Percentiles rank a stretch among this genome's conserved stretches.
phyloP scores from a whole-genome alignment of 129 eudicot species.

The Daucus carota region DNA sequence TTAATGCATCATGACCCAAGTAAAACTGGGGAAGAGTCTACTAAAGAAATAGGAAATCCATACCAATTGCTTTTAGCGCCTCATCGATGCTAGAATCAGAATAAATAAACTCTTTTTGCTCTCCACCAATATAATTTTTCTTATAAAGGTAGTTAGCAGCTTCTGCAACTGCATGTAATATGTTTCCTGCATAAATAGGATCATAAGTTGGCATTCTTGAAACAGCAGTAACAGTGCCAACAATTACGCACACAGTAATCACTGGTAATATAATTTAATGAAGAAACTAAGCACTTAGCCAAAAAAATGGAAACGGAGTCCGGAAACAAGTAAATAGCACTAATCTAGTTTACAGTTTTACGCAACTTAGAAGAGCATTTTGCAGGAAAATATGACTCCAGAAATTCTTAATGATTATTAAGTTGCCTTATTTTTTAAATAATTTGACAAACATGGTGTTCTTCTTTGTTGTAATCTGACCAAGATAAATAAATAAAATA shows the following conservation, averaged over 20 bases:
- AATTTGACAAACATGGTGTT: not conserved
- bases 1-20: not conserved
- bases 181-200: constrained; percentile 38
- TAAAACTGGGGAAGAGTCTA: not conserved
- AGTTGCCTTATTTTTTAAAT: not conserved
- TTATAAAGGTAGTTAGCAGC: constrained; percentile 69
- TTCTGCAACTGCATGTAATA: constrained; percentile 48
- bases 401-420: not conserved
- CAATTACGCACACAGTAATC: not conserved
- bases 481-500: not conserved
- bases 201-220: not conserved
- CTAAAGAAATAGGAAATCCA: constrained; percentile 7
- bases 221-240: not conserved
- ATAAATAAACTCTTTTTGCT: constrained; percentile 38
- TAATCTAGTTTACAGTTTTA: too few relatives aligned
- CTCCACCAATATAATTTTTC: constrained; percentile 37
- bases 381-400: not conserved
- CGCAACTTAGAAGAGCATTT: not conserved
- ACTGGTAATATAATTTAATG: not conserved
- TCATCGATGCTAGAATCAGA: constrained; percentile 54
- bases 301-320: not conserved
- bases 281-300: not conserved
- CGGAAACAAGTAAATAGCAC: too few relatives aligned
- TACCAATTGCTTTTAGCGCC: constrained; percentile 59
- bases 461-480: not conserved